A percentile compares a stretch with the other conserved stretches of the same genome.
phyloP scores from a whole-genome alignment of 2,329 filamentous ascomycete genomes.

The Aphanocladium album region DNA sequence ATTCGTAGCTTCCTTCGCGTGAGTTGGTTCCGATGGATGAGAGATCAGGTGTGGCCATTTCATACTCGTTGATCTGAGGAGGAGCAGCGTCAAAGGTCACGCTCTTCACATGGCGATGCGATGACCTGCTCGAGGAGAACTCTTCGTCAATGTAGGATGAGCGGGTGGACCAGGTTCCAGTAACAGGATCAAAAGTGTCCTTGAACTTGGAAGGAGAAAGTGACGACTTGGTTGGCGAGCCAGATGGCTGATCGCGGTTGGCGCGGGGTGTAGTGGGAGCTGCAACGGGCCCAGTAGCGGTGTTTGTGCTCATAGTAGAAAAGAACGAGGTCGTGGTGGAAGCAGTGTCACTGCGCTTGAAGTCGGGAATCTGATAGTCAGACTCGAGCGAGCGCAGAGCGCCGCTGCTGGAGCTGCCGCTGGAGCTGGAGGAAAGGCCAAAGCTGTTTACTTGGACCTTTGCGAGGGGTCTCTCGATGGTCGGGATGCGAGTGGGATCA shows the following conservation, averaged over 20 bases:
- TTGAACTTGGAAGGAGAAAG: constrained; percentile 65
- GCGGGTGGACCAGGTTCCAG: constrained; percentile 63
- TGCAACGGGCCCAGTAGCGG: constrained; percentile 34
- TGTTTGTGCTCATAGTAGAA: constrained; percentile 52
- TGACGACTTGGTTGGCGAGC: constrained; percentile 84
- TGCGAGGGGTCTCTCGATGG: constrained; percentile 77
- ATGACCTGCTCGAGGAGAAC: constrained; percentile 58
- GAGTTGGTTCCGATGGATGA: constrained; percentile 87
- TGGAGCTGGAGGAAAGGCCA: constrained; percentile 48
- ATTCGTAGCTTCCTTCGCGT: constrained; percentile 89
- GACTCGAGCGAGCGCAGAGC: constrained; percentile 44
- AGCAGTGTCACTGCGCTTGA: constrained; percentile 50
- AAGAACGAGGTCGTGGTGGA: constrained; percentile 44
- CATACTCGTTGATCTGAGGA: constrained; percentile 94
- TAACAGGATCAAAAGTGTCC: constrained; percentile 64
- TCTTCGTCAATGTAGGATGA: constrained; percentile 53
- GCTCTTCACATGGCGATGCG: constrained; percentile 87
- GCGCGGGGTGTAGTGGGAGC: constrained; percentile 34
- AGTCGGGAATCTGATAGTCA: constrained; percentile 36
- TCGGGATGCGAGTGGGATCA: constrained; percentile 71
- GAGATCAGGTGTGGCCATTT: constrained; percentile 95
- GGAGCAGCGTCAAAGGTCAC: constrained; percentile 95
- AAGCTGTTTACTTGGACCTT: constrained; percentile 70
- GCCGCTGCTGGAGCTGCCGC: constrained; percentile 26
- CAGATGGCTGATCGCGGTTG: constrained; percentile 54